A percentile compares a stretch with the other conserved stretches of the same genome.
Evolutionary conservation across 1,139 yeast genomes (phyloP).

Genomic region (Kazachstania sp.): DNA sequence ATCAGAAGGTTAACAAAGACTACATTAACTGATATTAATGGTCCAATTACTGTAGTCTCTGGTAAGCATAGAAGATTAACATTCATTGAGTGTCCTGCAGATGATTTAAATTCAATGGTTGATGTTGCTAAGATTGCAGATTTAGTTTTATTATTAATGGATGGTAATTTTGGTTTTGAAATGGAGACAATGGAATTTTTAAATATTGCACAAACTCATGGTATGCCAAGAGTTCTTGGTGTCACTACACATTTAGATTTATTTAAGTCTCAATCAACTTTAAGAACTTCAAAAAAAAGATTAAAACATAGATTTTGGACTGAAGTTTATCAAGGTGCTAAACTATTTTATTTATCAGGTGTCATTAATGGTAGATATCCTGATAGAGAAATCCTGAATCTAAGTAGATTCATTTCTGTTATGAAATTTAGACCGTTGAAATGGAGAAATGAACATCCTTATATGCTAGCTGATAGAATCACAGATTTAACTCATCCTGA

Average conservation of each 20-base stretch:
- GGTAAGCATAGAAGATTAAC: constrained; percentile 92
- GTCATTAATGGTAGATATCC: constrained; percentile 97
- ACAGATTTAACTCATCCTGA: constrained; percentile 96
- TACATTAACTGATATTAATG: constrained; percentile 74
- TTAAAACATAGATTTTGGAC: constrained; percentile 97
- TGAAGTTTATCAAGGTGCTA: constrained; percentile 97
- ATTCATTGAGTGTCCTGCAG: constrained; percentile 76
- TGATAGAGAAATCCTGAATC: constrained; percentile 86
- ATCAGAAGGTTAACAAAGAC: constrained; percentile 88
- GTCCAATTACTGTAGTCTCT: constrained; percentile 96
- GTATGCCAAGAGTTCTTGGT: constrained; percentile 96
- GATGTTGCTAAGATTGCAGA: constrained; percentile 96
- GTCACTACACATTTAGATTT: constrained; percentile 93
- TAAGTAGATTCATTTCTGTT: constrained; percentile 87
- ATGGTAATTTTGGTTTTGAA: constrained; percentile 96
- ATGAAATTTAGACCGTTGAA: constrained; percentile 97
- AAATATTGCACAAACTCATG: constrained; percentile 94
- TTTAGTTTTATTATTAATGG: constrained; percentile 77
- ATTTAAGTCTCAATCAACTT: constrained; percentile 80
- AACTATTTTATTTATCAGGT: constrained; percentile 87
- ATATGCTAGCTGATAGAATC: constrained; percentile 79
- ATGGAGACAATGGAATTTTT: constrained; percentile 99
- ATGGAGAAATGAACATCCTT: constrained; percentile 99
- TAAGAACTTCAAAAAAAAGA: constrained; percentile 85
- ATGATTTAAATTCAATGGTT: constrained; percentile 90